phyloP scores from a whole-genome alignment of 768 basidiomycete genomes.

The Hemileccinum rubropunctum region DNA sequence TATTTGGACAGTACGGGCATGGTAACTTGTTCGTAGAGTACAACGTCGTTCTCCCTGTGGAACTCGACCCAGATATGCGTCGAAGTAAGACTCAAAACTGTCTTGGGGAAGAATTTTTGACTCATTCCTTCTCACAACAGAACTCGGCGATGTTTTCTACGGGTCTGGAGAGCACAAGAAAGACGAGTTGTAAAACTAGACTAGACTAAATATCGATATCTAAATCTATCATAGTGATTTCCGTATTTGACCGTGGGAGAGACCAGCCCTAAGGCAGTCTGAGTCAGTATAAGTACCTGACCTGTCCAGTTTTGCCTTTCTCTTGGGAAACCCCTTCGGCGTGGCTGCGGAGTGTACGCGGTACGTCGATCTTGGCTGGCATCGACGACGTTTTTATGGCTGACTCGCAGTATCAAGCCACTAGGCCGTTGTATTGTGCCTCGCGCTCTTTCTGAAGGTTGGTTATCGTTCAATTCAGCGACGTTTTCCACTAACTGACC shows the following conservation, averaged over 20 bases:
- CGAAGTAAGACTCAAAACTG: conserved; percentile 57
- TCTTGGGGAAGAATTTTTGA: background rate
- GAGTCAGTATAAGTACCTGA: conserved; percentile 11
- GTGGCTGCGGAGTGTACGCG: conserved; percentile 8
- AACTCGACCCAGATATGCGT: conserved; percentile 63
- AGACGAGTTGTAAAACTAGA: conserved; percentile 39
- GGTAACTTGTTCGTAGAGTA: conserved; percentile 95
- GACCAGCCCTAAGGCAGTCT: conserved; percentile 29
- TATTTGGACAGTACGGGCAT: conserved; percentile 51
- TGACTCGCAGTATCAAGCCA: conserved; percentile 10
- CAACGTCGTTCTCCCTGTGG: conserved; percentile 81
- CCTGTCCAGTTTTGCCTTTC: background rate
- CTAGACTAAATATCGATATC: background rate
- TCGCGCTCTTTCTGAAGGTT: conserved; percentile 8
- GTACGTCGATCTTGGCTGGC: background rate
- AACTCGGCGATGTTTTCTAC: conserved; percentile 54
- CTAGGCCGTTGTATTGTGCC: conserved; percentile 18
- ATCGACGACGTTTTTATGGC: background rate
- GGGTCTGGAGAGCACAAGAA: conserved; percentile 30
- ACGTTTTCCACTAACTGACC: background rate
- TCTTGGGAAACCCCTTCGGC: conserved; percentile 36
- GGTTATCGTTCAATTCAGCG: background rate
- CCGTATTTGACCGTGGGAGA: conserved; percentile 21
- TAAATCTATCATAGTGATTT: background rate
- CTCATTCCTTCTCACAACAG: conserved; percentile 34